Percentiles rank a stretch among this genome's conserved stretches.
phyloP scores from a whole-genome alignment of 163 green algal genomes.

The Chlamydomonas reinhardtii region DNA sequence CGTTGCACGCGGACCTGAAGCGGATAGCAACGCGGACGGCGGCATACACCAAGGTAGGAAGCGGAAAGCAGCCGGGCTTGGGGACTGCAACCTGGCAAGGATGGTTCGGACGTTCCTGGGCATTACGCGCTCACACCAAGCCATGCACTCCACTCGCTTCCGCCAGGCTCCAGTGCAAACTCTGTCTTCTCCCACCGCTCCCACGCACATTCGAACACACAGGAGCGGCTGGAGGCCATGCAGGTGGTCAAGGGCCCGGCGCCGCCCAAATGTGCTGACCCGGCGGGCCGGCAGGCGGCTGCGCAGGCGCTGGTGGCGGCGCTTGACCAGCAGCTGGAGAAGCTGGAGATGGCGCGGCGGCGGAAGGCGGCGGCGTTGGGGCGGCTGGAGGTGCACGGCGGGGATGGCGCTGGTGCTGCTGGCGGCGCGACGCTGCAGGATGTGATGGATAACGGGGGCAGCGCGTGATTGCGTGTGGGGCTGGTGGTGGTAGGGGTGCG shows the following conservation, averaged over 20 bases:
- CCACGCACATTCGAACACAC: too few species aligned
- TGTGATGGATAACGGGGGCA: conserved; percentile 19
- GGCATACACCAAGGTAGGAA: conserved; percentile 1
- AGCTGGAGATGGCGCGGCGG: neutral
- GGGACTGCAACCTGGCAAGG: too few species aligned
- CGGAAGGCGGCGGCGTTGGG: conserved; percentile 11
- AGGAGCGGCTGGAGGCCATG: neutral
- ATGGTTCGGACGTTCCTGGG: too few species aligned
- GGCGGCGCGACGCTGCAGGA: neutral
- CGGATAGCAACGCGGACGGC: neutral
- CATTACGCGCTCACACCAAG: too few species aligned
- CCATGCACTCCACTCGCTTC: too few species aligned
- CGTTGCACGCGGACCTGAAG: neutral
- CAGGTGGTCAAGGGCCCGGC: neutral
- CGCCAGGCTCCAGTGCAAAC: too few species aligned
- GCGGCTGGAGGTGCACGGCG: neutral
- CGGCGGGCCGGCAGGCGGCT: neutral
- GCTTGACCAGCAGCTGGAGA: conserved; percentile 31
- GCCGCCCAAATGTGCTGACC: neutral
- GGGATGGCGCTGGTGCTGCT: too few species aligned
- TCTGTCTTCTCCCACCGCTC: too few species aligned
- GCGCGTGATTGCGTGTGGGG: too few species aligned
- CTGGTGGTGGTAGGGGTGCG: too few species aligned
- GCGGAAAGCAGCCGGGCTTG: too few species aligned
- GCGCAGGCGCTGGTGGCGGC: conserved; percentile 5